Evolutionary conservation across 1,284 basidiomycete genomes (phyloP), one percentile per base, ranked within the genome.

Genomic region (Albatrellus sp.): DNA sequence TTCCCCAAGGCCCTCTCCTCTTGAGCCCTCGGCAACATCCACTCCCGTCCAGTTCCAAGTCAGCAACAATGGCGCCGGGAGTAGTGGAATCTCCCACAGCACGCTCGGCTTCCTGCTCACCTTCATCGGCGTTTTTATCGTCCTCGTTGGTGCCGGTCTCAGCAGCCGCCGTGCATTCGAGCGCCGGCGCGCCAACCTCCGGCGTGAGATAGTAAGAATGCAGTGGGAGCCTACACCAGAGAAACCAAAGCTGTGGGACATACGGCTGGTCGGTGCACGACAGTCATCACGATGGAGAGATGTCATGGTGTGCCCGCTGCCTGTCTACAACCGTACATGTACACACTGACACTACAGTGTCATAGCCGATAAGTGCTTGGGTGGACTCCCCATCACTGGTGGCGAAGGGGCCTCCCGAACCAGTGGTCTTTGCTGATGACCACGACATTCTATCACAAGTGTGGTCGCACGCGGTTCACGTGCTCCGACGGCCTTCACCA

Each of bases 211-310:
- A 3, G 17, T 14, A 2, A 37, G 30, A 13, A 40, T 8, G 12
- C 34, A 35, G 13, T 10, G 20, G 40, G 8, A 17, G 17, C 37
- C 20, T 37, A 20, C 19, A 5, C 16, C 30, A 16, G 10, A 11
- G 17, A 45, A 16, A 33, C 50, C 50, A 17, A 40, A 30, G 37
- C 20, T 48, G 40, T 51, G 40, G 44, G 49, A 48, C 13, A 14
- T 46, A 32, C 35, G 33, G 20, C 49, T 50, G 14, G 37, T 41
- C 7, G 19, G 33, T 5, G 43, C 31, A n/a, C 29, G 32, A 20
- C 17, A 14, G 3, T 2, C 16, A 11, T 24, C 10, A 12, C n/a
- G n/a, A 32, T 42, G 52, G 49, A 44, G 36, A 46, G 37, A 48
- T 40, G 37, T 42, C 50, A 31, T 39, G 35, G 31, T 41, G 16